Evolutionary conservation across 768 basidiomycete species (phyloP), one percentile per base, ranked within the genome.

Genomic region (Boletus rubropictus): DNA sequence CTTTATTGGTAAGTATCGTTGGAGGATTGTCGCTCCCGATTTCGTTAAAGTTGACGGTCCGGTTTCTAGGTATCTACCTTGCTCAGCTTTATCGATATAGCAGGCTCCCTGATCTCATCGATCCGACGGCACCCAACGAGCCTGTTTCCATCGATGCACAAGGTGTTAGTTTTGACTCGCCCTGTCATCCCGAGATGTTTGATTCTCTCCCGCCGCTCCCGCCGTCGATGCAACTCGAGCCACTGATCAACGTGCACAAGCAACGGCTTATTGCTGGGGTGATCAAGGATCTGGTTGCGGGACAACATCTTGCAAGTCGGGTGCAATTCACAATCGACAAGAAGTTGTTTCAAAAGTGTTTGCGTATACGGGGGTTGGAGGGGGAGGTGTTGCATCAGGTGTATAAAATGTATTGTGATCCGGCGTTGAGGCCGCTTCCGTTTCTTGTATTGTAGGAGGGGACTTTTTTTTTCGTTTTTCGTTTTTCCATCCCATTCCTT

Each of bases 181-280:
- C 81, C 1, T 76, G 82, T 25, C 82, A 84, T 53, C 86, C 89
- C 0, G 86, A 89, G 50, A 86, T 90, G 22, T 92, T 92, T 64
- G 73, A 80, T 1, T 73, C 81, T 11, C 75, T 92, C 6, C 74
- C 81, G 3, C 77, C 83, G 7, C 77, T 91, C 4, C 89, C 89
- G 0, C 60, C 79, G 1, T 77, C 78, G n/a, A 87, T 90, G 73
- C 79, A 83, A 51, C 76, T 92, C 24, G 88, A 91, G 57, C 88
- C 89, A 4, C 66, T 92, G 48, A 88, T 92, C 68, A 92, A 90
- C 60, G 84, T 92, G 6, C 87, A 91, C 66, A 91, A 92, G 66
- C 89, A 92, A 61, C 80, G 89, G 29, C 68, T 84, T 54, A 86
- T 89, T 43, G 87, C 89, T 9, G 78, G 77, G 14, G 82, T 88